Conservation (phyloP, 106 monocot species). For the Dioscorea zingiberensis region DNA sequence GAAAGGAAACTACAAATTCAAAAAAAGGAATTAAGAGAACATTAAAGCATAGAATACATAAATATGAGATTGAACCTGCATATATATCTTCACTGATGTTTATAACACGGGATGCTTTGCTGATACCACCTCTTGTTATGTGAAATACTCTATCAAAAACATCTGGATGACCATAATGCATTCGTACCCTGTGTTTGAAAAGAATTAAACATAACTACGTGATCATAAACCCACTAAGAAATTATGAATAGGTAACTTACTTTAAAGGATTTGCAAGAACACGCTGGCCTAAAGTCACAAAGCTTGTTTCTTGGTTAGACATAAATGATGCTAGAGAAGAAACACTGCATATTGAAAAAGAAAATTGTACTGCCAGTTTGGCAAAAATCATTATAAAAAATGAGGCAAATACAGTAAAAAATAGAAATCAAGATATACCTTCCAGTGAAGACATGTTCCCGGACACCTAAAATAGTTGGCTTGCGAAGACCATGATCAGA, state of each 20-base stretch:
- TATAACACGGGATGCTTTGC: constrained; percentile 86
- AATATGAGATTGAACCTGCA: constrained; percentile 39
- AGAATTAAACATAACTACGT: neutral
- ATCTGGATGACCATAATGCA: constrained; percentile 96
- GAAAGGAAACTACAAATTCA: no score
- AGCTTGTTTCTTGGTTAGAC: constrained; percentile 95
- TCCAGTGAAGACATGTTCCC: constrained; percentile 90
- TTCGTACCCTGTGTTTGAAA: constrained; percentile 54
- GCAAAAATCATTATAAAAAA: no score
- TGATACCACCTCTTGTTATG: constrained; percentile 87
- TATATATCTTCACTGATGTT: constrained; percentile 96
- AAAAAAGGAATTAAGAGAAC: no score
- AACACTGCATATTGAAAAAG: constrained; percentile 39
- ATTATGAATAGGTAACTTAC: constrained; percentile 29
- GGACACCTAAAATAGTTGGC: constrained; percentile 73
- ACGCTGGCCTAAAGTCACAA: constrained; percentile 89
- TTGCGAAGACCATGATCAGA: constrained; percentile 48
- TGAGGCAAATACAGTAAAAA: no score
- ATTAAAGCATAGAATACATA: neutral
- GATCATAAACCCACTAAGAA: neutral
- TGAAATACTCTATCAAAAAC: constrained; percentile 95
- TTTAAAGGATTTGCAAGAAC: constrained; percentile 79
- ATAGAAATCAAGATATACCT: constrained; percentile 24
- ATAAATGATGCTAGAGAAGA: constrained; percentile 91
- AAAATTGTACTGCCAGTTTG: no score